Percentiles rank a stretch among this genome's conserved stretches.
Conservation (phyloP, 1,284 basidiomycete genomes). For the Ceratobasidium sp. region DNA sequence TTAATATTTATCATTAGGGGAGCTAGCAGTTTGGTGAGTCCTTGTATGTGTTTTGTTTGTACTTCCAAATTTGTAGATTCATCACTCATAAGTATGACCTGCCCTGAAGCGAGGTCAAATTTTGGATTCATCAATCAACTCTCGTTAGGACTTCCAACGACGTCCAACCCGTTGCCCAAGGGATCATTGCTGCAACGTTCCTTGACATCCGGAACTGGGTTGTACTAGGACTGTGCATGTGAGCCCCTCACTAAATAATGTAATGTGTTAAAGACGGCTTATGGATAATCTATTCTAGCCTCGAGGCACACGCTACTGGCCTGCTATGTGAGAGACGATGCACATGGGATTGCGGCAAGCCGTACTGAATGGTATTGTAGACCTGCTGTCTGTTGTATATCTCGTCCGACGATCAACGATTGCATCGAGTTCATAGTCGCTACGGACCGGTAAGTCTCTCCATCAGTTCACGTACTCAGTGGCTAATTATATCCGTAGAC, state of each 20-base stretch:
- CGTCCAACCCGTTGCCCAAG: constrained; percentile 42
- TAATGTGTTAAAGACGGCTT: neutral
- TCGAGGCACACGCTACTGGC: constrained; percentile 22
- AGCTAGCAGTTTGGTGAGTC: neutral
- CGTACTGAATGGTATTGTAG: constrained; percentile 10
- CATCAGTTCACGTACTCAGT: neutral
- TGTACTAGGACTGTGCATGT: constrained; percentile 16
- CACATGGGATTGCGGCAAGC: too few relatives aligned
- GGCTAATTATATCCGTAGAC: constrained; percentile 17
- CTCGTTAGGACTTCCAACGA: constrained; percentile 24
- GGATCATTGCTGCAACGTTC: neutral
- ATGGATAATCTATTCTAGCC: constrained; percentile 22
- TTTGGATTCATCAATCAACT: constrained; percentile 44
- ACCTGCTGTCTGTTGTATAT: neutral
- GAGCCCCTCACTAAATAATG: neutral
- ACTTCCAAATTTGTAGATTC: neutral
- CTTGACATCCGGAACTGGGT: constrained; percentile 5
- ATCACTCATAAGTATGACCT: neutral
- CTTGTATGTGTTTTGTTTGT: neutral
- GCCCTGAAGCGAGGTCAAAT: constrained; percentile 41
- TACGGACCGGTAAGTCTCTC: constrained; percentile 37
- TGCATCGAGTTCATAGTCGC: constrained; percentile 24
- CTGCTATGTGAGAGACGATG: constrained; percentile 7
- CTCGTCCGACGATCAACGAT: neutral
- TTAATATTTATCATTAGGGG: too few relatives aligned